phyloP scores from a whole-genome alignment of 2,329 filamentous ascomycete genomes.

The Graphilbum fragrans region DNA sequence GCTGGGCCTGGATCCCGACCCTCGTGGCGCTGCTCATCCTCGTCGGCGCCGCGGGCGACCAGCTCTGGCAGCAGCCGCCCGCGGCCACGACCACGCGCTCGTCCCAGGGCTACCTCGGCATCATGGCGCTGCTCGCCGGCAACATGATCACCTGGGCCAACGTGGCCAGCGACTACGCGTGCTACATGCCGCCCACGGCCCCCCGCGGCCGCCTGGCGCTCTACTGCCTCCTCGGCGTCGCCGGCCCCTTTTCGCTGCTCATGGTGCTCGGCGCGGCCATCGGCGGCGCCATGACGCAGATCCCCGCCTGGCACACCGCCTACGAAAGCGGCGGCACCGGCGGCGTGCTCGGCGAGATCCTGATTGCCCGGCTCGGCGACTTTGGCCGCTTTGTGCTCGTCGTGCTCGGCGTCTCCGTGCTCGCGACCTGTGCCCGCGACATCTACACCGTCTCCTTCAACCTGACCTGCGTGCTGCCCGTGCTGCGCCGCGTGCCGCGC shows the following conservation, averaged over 20 bases:
- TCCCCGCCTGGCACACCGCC: slow-evolving; percentile 37
- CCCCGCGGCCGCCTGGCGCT: slow-evolving; percentile 26
- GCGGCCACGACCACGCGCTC: slow-evolving; percentile 4
- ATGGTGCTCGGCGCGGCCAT: slow-evolving; percentile 54
- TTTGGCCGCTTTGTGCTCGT: slow-evolving; percentile 54
- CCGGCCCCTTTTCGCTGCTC: slow-evolving; percentile 40
- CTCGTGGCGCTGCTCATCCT: slow-evolving; percentile 8
- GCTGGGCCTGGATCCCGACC: slow-evolving; percentile 10
- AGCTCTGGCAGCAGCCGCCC: too few relatives aligned
- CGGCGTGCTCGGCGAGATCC: slow-evolving; percentile 47
- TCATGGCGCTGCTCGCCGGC: slow-evolving; percentile 39
- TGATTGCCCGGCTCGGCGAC: slow-evolving; percentile 36
- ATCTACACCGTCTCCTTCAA: slow-evolving; percentile 53
- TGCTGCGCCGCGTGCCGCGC: slow-evolving; percentile 24
- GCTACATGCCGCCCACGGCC: slow-evolving; percentile 39
- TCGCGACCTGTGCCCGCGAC: slow-evolving; percentile 47
- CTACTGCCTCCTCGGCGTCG: slow-evolving; percentile 44
- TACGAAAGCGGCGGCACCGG: slow-evolving; percentile 41
- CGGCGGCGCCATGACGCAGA: slow-evolving; percentile 42
- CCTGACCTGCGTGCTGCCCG: slow-evolving; percentile 32
- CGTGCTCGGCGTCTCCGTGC: slow-evolving; percentile 40
- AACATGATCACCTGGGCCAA: slow-evolving; percentile 52
- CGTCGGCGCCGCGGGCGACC: slow-evolving; percentile 5
- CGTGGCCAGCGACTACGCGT: slow-evolving; percentile 46
- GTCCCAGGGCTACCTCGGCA: slow-evolving; percentile 37